Evolutionary conservation across 768 basidiomycete genomes (phyloP), one percentile per base, ranked within the genome.

Genomic region (Boletus fagicola): DNA sequence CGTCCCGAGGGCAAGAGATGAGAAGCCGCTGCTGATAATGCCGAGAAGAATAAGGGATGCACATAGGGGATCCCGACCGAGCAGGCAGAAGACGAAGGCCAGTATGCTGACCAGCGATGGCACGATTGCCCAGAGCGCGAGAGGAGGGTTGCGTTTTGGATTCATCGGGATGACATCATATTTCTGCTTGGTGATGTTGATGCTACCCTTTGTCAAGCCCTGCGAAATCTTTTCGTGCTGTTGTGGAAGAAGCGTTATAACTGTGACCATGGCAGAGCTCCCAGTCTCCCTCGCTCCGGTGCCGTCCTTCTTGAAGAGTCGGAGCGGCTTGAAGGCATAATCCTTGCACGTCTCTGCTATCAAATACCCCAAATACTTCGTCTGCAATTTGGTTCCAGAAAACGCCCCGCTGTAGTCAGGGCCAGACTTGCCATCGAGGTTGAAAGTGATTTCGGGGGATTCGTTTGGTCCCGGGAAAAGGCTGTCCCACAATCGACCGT

Each of bases 381-480:
- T 82, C 76, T 5, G 70, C 77, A 43, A 75, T 70, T 53, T 76
- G 80, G 60, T 89, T 72, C 70, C 88, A 80, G 49, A 93, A 74
- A n/a, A 85, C 61, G 89, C 83, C 1, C 88, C 84, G 59, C 85
- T 84, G 70, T 83, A 93, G 61, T 88, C 88, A 42, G 90, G 90
- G 2, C 74, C 74, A 42, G n/a, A 13, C 45, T 59, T 57, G 16
- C 70, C 74, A n/a, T 60, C 62, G 44, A 74, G 51, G 7, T 56
- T 58, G 47, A 74, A 74, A 13, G 66, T 64, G n/a, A 44, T 9
- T 28, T 64, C 53, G 1, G 74, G 69, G 24, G 67, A 40, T 30
- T 66, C 59, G 30, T 70, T 66, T 39, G 60, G 56, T 20, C 73
- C 74, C 11, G 73, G 73, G 40, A 70, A 74, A n/a, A 75, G 33